Base-by-base conservation (phyloP, 331 rosid species). In the Pyracantha coccinea region DNA sequence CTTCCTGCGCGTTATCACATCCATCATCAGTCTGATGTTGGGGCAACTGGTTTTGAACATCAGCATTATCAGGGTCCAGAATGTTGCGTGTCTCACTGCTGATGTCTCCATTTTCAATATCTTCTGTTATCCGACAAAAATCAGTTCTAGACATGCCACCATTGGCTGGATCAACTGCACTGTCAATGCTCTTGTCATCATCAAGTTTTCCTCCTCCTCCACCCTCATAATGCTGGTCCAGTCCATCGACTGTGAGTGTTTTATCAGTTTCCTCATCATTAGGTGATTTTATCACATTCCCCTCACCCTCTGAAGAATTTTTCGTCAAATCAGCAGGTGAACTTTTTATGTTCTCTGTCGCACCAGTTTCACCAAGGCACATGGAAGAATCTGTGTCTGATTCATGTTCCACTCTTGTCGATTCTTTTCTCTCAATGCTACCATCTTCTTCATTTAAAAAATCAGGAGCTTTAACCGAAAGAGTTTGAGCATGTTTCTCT, bases 391-490 rank as follows among this genome's bases (percentile, higher is more conserved):
- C 83, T 62, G 65, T 68, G 8, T 25, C 86, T 21, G 21, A 15
- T 58, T 71, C 82, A 65, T 29, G 19, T 35, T 72, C 82, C 72
- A 47, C 67, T 44, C 76, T 63, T 13, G 77, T 69, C 25, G 78
- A 75, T 65, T 63, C 80, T 45, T 72, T 60, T 73, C 29, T 29
- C 60, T 77, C 64, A 64, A 68, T 83, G 3, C 53, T 61, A 75
- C 66, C 85, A 77, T 79, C 82, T 19, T 72, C 87, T 60, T 89
- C 96, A 76, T 61, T 85, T 72, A 77, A 65, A 82, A 89, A 87
- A 25, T 89, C 94, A 2, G 91, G 92, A 71, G 92, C 85, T 80
- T 80, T 83, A 60, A 91, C 72, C 0, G 63, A 66, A 29, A 85
- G 73, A 74, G 82, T 69, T 76, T 78, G 84, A 21, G 86, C 38